Evolutionary conservation across 2,329 filamentous ascomycete genomes (phyloP).

Genomic region (Sordariomycetes sp.): DNA sequence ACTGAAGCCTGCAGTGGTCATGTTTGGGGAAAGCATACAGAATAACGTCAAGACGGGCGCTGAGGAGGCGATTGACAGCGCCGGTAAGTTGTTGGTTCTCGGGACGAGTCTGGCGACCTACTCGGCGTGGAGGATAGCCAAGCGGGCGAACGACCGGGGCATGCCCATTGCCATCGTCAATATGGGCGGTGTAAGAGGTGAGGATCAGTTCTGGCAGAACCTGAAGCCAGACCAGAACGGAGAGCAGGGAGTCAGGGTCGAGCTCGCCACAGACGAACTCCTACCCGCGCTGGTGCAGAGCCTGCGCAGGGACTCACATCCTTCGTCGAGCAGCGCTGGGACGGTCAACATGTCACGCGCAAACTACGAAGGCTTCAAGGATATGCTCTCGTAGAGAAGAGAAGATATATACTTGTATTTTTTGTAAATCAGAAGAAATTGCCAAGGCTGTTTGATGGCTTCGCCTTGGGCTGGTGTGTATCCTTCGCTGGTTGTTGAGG

Average conservation of each 20-base stretch:
- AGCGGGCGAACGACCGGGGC: conserved; percentile 68
- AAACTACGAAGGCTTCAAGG: conserved; percentile 38
- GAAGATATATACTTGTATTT: not conserved
- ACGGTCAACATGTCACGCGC: not conserved
- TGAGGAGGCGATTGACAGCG: conserved; percentile 70
- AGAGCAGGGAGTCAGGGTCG: conserved; percentile 43
- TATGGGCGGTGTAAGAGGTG: conserved; percentile 72
- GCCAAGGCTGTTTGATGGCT: conserved; percentile 22
- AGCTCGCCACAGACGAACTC: conserved; percentile 47
- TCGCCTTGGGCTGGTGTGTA: conserved; percentile 7
- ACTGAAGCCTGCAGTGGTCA: conserved; percentile 85
- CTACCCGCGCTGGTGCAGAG: conserved; percentile 47
- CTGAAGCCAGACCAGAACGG: conserved; percentile 43
- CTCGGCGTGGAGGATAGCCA: conserved; percentile 85
- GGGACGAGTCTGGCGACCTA: conserved; percentile 92
- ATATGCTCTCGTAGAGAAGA: conserved; percentile 45
- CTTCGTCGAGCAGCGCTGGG: conserved; percentile 2
- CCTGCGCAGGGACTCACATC: conserved; percentile 25
- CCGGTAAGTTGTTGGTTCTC: conserved; percentile 66
- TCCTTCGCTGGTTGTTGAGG: conserved; percentile 14
- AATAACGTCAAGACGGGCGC: conserved; percentile 61
- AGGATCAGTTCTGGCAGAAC: conserved; percentile 60
- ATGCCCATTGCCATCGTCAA: conserved; percentile 87
- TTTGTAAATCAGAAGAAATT: conserved; percentile 37
- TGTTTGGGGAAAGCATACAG: conserved; percentile 90